A percentile compares a stretch with the other conserved stretches of the same genome.
These are phyloP conservation scores for Sophora flavescens DNA, from an alignment of 306 rosid species.

Conservation along the genomic window DNA sequence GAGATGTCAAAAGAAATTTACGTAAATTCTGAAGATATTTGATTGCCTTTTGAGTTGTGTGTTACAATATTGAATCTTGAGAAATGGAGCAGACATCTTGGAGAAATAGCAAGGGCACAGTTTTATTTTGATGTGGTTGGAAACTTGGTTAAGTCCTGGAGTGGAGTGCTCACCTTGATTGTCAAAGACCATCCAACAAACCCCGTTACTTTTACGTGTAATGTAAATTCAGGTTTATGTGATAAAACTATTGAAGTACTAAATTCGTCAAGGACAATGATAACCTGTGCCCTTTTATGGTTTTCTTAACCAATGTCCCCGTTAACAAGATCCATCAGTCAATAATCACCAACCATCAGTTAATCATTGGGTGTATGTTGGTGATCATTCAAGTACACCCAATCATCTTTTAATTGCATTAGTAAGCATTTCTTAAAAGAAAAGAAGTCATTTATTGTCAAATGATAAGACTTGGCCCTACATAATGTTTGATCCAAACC, in stretches of 20 bases:
- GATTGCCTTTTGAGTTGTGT: not conserved
- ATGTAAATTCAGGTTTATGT: too few relatives aligned
- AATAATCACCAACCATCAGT: too few relatives aligned
- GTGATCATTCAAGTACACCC: too few relatives aligned
- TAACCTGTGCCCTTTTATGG: too few relatives aligned
- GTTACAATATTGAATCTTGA: slow-evolving; percentile 20
- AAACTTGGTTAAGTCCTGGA: slow-evolving; percentile 82
- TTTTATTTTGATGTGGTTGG: slow-evolving; percentile 89
- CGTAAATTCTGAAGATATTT: too few relatives aligned
- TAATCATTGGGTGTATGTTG: too few relatives aligned
- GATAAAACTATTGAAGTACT: not conserved
- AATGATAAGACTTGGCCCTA: not conserved
- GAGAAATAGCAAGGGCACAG: slow-evolving; percentile 81
- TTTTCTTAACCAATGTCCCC: too few relatives aligned
- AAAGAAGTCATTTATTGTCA: not conserved
- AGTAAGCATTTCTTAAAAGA: too few relatives aligned
- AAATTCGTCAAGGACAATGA: not conserved
- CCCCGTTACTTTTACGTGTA: too few relatives aligned
- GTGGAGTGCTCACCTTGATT: slow-evolving; percentile 33
- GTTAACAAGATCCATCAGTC: too few relatives aligned
- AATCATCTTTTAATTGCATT: too few relatives aligned
- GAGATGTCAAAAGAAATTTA: not conserved
- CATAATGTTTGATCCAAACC: not conserved
- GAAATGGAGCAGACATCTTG: slow-evolving; percentile 62
- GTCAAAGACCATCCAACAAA: too few relatives aligned